A percentile compares a stretch with the other conserved stretches of the same genome.
These are phyloP conservation scores for Candida broadrunensis DNA, from an alignment of 805 yeast species.

Conservation along the genomic window DNA sequence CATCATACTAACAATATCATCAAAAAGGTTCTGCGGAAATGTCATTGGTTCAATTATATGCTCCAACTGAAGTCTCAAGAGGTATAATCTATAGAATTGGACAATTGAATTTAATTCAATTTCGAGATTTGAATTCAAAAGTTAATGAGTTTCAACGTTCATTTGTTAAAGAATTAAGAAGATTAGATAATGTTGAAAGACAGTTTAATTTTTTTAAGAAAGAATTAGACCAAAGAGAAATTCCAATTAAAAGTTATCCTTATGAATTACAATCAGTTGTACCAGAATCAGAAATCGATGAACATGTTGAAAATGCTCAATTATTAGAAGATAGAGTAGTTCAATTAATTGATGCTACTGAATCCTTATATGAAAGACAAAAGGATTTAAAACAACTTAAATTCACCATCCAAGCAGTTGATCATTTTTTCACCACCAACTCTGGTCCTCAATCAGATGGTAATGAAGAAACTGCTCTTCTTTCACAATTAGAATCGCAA, in stretches of 20 bases:
- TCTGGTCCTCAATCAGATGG: conserved; percentile 20
- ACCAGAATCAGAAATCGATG: conserved; percentile 67
- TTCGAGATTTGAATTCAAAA: conserved; percentile 76
- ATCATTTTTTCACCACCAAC: conserved; percentile 31
- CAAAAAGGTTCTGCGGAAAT: conserved; percentile 95
- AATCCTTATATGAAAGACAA: conserved; percentile 60
- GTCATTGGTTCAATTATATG: conserved; percentile 88
- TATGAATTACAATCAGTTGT: conserved; percentile 21
- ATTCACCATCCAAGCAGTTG: conserved; percentile 40
- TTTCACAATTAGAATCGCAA: conserved; percentile 38
- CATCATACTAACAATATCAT: conserved; percentile 9
- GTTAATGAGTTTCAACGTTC: conserved; percentile 86
- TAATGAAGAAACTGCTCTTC: conserved; percentile 35
- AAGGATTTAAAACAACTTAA: conserved; percentile 69
- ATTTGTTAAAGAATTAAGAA: conserved; percentile 83
- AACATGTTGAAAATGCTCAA: conserved; percentile 58
- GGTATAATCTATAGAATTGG: conserved; percentile 87
- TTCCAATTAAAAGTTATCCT: conserved; percentile 29
- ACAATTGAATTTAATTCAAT: conserved; percentile 80
- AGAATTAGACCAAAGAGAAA: conserved; percentile 49
- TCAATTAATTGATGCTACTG: conserved; percentile 69
- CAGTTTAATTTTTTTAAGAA: conserved; percentile 52
- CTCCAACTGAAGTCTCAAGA: conserved; percentile 86
- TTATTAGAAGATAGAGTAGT: conserved; percentile 70
- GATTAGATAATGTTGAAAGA: conserved; percentile 82